Evolutionary conservation across 345 rosid species (phyloP).

Genomic region (Viola odorata): DNA sequence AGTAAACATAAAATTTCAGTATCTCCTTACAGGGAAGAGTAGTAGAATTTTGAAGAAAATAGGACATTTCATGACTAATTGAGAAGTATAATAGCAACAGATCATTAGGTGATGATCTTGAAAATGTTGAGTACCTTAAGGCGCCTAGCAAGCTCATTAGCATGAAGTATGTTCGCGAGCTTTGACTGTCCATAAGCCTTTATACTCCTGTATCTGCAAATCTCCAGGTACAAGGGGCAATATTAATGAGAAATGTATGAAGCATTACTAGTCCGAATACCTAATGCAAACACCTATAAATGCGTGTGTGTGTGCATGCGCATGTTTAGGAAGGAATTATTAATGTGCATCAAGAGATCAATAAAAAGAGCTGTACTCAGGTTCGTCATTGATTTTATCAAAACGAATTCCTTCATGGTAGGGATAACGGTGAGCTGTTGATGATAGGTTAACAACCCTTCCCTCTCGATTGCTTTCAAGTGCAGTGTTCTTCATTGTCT

Average conservation of each 20-base stretch:
- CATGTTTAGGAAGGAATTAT: background rate
- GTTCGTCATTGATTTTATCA: constrained; percentile 34
- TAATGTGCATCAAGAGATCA: background rate
- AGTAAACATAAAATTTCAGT: background rate
- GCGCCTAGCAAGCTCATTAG: constrained; percentile 5
- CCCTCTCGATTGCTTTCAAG: constrained; percentile 35
- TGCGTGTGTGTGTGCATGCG: background rate
- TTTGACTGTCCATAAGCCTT: constrained; percentile 38
- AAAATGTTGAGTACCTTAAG: background rate
- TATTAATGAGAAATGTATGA: background rate
- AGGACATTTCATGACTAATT: background rate
- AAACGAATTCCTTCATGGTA: constrained; percentile 42
- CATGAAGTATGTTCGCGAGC: constrained; percentile 2
- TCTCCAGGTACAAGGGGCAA: background rate
- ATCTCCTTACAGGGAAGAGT: background rate
- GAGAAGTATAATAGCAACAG: background rate
- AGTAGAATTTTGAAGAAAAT: background rate
- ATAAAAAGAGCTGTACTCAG: constrained; percentile 23
- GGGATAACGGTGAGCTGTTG: constrained; percentile 28
- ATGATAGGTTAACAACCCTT: constrained; percentile 42
- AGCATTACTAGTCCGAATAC: background rate
- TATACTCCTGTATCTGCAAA: constrained; percentile 38
- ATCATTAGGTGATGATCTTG: background rate
- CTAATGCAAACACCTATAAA: background rate
- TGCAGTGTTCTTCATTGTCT: constrained; percentile 44